phyloP scores from a whole-genome alignment of 1,284 basidiomycete genomes.

The Psilocybe mexicana region DNA sequence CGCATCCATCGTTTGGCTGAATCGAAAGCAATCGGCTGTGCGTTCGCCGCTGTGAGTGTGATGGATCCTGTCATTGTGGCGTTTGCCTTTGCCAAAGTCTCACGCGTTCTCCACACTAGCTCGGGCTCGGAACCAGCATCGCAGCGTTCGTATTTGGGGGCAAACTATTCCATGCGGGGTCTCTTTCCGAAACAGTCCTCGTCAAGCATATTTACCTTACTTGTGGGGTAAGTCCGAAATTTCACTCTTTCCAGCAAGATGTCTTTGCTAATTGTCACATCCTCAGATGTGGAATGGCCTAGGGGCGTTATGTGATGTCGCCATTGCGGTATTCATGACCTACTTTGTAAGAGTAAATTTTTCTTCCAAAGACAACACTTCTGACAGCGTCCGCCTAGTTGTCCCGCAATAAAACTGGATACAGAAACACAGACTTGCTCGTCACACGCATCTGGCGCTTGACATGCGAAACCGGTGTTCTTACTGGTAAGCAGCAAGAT shows the following conservation, averaged over 20 bases:
- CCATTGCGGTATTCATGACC: slow-evolving; percentile 26
- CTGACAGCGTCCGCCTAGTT: slow-evolving; percentile 12
- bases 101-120: slow-evolving; percentile 10
- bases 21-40: slow-evolving; percentile 17
- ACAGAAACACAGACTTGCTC: slow-evolving; percentile 23
- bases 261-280: neutral
- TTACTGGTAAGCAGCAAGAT: slow-evolving; percentile 19
- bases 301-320: slow-evolving; percentile 24
- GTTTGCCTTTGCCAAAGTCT: slow-evolving; percentile 11
- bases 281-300: slow-evolving; percentile 27
- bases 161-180: slow-evolving; percentile 18
- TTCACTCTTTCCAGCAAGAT: neutral
- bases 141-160: slow-evolving; percentile 23
- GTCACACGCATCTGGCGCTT: slow-evolving; percentile 25
- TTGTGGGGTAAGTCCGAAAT: slow-evolving; percentile 19
- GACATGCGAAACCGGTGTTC: slow-evolving; percentile 25
- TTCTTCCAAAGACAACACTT: neutral
- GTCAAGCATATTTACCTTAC: slow-evolving; percentile 23
- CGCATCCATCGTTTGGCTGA: slow-evolving; percentile 25
- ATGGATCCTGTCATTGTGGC: slow-evolving; percentile 16
- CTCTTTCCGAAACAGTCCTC: slow-evolving; percentile 18
- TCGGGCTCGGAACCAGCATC: slow-evolving; percentile 16
- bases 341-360: slow-evolving; percentile 20
- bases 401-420: slow-evolving; percentile 24
- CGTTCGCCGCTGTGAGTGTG: slow-evolving; percentile 24